A percentile compares a stretch with the other conserved stretches of the same genome.
These are phyloP conservation scores for Paramecium sonneborni DNA, from an alignment of 73 alveolate species.

Conservation along the genomic window DNA sequence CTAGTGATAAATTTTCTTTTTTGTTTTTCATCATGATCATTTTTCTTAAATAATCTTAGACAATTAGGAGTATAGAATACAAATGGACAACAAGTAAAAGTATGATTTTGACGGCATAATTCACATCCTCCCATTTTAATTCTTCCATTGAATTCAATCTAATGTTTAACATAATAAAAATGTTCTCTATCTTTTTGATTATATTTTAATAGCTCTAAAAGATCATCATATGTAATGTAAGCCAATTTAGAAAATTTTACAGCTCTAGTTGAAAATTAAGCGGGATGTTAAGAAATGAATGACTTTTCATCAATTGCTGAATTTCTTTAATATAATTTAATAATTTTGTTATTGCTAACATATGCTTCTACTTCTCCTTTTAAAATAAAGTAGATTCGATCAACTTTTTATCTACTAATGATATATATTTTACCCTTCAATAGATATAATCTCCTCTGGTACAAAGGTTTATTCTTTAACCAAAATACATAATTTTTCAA, in stretches of 20 bases:
- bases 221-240: conserved; percentile 29
- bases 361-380: conserved; percentile 63
- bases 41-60: background rate
- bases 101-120: conserved; percentile 26
- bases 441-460: conserved; percentile 57
- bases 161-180: conserved; percentile 17
- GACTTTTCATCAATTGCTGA: conserved; percentile 2
- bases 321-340: background rate
- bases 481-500: conserved; percentile 20
- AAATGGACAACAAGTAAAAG: conserved; percentile 33
- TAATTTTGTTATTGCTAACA: background rate
- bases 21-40: background rate
- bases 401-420: conserved; percentile 31
- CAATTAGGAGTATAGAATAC: conserved; percentile 41
- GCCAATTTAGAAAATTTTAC: conserved; percentile 23
- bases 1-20: background rate
- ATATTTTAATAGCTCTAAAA: background rate
- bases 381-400: conserved; percentile 44
- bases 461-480: conserved; percentile 56
- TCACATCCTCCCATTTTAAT: conserved; percentile 34
- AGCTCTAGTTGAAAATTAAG: conserved; percentile 28
- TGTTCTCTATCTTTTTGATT: conserved; percentile 32
- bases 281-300: conserved; percentile 18
- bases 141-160: conserved; percentile 39
- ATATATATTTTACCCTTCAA: background rate